Percentiles rank a stretch among this genome's conserved stretches.
phyloP scores from a whole-genome alignment of 805 yeast genomes.

The Spathaspora sp. region DNA sequence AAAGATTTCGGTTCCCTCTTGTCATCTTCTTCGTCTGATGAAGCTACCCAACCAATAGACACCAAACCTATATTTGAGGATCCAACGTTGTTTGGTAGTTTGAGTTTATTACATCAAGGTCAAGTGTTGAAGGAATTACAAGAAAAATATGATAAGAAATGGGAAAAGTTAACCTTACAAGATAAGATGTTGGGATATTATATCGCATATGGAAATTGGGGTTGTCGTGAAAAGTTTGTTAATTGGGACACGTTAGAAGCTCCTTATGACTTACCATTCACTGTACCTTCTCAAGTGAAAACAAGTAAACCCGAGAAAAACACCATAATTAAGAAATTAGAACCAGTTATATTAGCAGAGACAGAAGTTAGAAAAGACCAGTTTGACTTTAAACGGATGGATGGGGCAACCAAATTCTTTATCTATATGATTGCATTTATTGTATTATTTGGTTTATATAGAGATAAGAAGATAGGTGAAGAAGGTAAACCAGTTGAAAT shows the following conservation, averaged over 20 bases:
- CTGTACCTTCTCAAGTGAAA: slow-evolving; percentile 32
- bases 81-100: slow-evolving; percentile 29
- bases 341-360: slow-evolving; percentile 39
- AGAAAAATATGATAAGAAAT: slow-evolving; percentile 47
- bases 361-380: slow-evolving; percentile 43
- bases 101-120: slow-evolving; percentile 51
- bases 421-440: slow-evolving; percentile 47
- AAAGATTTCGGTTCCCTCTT: slow-evolving; percentile 38
- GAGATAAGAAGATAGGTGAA: slow-evolving; percentile 52
- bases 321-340: slow-evolving; percentile 28
- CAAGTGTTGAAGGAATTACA: slow-evolving; percentile 52
- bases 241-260: slow-evolving; percentile 39
- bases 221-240: slow-evolving; percentile 57
- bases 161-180: slow-evolving; percentile 49
- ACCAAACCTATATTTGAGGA: slow-evolving; percentile 38
- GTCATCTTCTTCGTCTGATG: slow-evolving; percentile 25
- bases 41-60: slow-evolving; percentile 45
- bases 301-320: slow-evolving; percentile 19
- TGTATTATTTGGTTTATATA: slow-evolving; percentile 47
- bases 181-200: slow-evolving; percentile 57
- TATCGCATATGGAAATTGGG: slow-evolving; percentile 68
- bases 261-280: slow-evolving; percentile 64
- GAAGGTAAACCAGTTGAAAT: slow-evolving; percentile 38
- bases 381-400: slow-evolving; percentile 48
- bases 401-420: slow-evolving; percentile 53